Percentiles rank a stretch among this genome's conserved stretches.
phyloP scores from a whole-genome alignment of 2,329 filamentous ascomycete species.

The Fusarium agapanthi region DNA sequence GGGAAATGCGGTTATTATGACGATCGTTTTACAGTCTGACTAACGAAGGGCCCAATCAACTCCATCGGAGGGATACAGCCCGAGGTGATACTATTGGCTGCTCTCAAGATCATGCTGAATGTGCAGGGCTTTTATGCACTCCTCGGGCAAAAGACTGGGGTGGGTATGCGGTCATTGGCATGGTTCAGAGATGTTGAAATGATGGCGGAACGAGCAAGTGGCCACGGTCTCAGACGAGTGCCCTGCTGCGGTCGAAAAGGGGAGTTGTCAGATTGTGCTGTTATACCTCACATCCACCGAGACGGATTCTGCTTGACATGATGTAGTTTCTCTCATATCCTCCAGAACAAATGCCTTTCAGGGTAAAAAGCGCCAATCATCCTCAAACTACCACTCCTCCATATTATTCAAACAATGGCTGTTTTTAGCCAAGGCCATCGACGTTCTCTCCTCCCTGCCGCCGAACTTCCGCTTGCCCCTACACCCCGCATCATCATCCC shows the following conservation, averaged over 20 bases:
- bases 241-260: accelerated
- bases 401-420: neutral
- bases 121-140: neutral
- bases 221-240: accelerated
- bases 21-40: neutral
- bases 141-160: neutral
- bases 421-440: neutral
- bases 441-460: slow-evolving; percentile 5
- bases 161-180: neutral
- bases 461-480: neutral
- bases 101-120: accelerated
- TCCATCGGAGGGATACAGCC: accelerated
- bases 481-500: neutral
- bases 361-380: accelerated
- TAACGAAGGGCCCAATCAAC: neutral
- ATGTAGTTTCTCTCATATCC: neutral
- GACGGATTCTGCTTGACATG: neutral
- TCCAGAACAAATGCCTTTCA: neutral
- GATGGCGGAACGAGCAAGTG: neutral
- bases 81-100: neutral
- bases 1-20: neutral
- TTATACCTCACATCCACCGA: neutral
- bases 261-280: neutral
- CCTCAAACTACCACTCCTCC: accelerated
- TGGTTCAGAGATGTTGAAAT: neutral